Conservation (phyloP, 2,329 filamentous ascomycete species). For the Exophiala bonariae region DNA sequence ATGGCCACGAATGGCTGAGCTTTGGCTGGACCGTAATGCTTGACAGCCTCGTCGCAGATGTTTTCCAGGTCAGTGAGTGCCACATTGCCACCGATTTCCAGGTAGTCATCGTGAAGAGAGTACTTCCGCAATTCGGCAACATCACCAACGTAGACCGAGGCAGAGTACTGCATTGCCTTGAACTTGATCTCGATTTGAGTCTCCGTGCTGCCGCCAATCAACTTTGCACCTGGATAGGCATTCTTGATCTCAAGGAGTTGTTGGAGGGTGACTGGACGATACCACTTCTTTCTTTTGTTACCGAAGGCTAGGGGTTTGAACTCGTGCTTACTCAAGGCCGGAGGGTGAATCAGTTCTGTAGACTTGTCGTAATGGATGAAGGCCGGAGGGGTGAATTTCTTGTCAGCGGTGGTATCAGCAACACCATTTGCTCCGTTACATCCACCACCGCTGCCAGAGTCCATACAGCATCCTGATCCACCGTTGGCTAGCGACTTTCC, state of each 20-base stretch:
- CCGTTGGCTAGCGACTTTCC: constrained; percentile 59
- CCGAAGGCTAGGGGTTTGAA: constrained; percentile 83
- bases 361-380: constrained; percentile 94
- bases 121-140: constrained; percentile 87
- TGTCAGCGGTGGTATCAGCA: constrained; percentile 40
- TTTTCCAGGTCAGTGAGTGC: constrained; percentile 86
- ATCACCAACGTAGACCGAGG: constrained; percentile 90
- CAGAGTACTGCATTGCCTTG: constrained; percentile 86
- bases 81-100: constrained; percentile 94
- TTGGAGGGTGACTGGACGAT: constrained; percentile 78
- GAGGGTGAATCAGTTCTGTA: constrained; percentile 93
- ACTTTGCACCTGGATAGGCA: constrained; percentile 79
- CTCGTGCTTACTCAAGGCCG: constrained; percentile 77
- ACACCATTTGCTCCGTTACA: constrained; percentile 59
- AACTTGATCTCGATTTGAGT: constrained; percentile 99
- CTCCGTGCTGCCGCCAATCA: constrained; percentile 94
- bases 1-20: constrained; percentile 88
- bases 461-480: constrained; percentile 71
- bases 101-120: constrained; percentile 71
- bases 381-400: constrained; percentile 77
- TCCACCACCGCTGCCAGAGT: constrained; percentile 55
- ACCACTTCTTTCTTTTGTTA: constrained; percentile 94
- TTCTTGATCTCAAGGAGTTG: constrained; percentile 92
- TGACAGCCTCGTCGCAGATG: constrained; percentile 75
- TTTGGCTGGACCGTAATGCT: constrained; percentile 69